Evolutionary conservation across 2,329 filamentous ascomycete genomes (phyloP).

Genomic region (Rachicladosporium sp.): DNA sequence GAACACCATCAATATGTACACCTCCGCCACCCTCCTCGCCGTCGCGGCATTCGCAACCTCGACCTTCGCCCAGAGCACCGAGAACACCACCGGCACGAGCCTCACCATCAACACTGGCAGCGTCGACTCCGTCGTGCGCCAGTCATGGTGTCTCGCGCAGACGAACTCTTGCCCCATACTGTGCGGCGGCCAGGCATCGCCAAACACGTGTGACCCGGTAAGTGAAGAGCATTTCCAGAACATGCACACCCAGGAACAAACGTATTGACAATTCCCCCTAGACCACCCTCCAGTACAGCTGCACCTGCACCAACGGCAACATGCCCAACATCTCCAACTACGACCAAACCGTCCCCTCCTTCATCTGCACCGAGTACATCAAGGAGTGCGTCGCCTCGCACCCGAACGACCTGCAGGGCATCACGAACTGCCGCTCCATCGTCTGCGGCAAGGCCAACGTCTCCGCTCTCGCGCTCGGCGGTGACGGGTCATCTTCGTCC

Average conservation of each 20-base stretch:
- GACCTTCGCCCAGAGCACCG: slow-evolving; percentile 33
- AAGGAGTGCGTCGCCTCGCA: slow-evolving; percentile 28
- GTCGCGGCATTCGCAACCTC: slow-evolving; percentile 34
- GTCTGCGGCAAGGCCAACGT: slow-evolving; percentile 43
- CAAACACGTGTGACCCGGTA: slow-evolving; percentile 48
- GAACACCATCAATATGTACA: slow-evolving; percentile 32
- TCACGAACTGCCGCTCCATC: slow-evolving; percentile 34
- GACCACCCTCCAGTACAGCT: slow-evolving; percentile 42
- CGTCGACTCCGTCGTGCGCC: slow-evolving; percentile 26
- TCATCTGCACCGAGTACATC: slow-evolving; percentile 44
- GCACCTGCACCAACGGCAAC: slow-evolving; percentile 45
- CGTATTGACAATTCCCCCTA: slow-evolving; percentile 13
- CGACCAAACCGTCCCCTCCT: slow-evolving; percentile 46
- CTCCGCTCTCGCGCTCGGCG: slow-evolving; percentile 22
- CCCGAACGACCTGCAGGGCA: slow-evolving; percentile 25
- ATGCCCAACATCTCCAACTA: slow-evolving; percentile 45
- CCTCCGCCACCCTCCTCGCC: slow-evolving; percentile 34
- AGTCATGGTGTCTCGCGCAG: slow-evolving; percentile 47
- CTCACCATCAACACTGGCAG: slow-evolving; percentile 30
- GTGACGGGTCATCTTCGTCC: slow-evolving; percentile 14
- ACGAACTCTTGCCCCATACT: slow-evolving; percentile 47
- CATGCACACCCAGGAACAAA: not conserved
- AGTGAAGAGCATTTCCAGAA: slow-evolving; percentile 18
- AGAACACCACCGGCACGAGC: slow-evolving; percentile 24
- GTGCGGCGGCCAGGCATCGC: slow-evolving; percentile 38